Base-by-base conservation (phyloP, 768 basidiomycete genomes). In the Sarcomyxa edulis region DNA sequence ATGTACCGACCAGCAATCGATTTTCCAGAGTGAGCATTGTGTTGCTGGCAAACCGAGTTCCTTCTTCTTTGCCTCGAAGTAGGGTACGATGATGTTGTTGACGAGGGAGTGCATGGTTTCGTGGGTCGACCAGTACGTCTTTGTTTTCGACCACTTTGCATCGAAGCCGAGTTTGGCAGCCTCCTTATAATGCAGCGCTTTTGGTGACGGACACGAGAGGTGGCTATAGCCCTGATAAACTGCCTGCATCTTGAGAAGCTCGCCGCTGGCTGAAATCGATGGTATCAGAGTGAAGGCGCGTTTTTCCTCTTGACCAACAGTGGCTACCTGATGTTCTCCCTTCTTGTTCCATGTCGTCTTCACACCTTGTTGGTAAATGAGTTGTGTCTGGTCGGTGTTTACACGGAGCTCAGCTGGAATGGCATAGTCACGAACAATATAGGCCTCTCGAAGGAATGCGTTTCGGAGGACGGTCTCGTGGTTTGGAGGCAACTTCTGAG, bases 1-100 rank as follows among this genome's bases (percentile, higher is more conserved):
- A 40, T 71, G 66, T 3, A 68, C 64, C 0, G 51, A 53, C 61
- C 60, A 68, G 1, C 60, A 50, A 31, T 68, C 65, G 32, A 60
- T 51, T 1, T 3, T 30, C 11, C 53, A 55, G 59, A 32, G 65
- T 15, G 3, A 45, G 40, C 8, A 35, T 29, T 65, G 64, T 7
- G 16, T 30, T 31, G n/a, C 42, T 32, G 39, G 43, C 27, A 31
- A 51, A 27, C 44, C 32, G 20, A 42, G 45, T 12, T 25, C 9
- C 5, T n/a, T 18, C 37, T 51, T 53, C 23, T 27, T 30, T 6
- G 23, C 8, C 10, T 48, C 39, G 22, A 54, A 55, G 28, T 53
- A 51, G 6, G 49, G 50, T 43, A 47, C 37, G 12, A 53, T 29
- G 12, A 60, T 52, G n/a, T 52, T 40, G 16, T 50, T 39, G 16